Evolutionary conservation across 2,329 filamentous ascomycete genomes (phyloP), one percentile per base, ranked within the genome.

Genomic region (Aspergillus tamarii): DNA sequence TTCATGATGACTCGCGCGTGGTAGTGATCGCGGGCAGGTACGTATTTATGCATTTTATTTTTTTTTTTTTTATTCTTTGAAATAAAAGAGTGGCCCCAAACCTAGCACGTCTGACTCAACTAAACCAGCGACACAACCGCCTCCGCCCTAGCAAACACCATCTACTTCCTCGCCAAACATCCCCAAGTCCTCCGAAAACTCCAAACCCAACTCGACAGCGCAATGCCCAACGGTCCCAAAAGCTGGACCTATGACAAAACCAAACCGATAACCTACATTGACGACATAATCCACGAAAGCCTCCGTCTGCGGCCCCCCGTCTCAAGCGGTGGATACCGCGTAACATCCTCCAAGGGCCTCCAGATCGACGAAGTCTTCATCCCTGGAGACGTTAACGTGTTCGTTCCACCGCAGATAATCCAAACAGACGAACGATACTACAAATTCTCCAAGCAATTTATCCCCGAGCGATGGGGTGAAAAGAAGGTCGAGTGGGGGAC

Each of bases 261-360:
- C 67, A 96, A 94, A 82, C 84, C 83, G 68, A 94, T 96, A 91
- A 88, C 89, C 70, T 96, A 94, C 75, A 84, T 94, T 6, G 79
- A 79, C 54, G 76, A 88, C 71, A 79, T 89, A 62, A 84, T 94
- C 73, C 89, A 91, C 79, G 91, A 94, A 80, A 90, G 86, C 7
- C 70, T 77, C 61, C 70, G 78, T 1, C 65, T 82, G 2, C 74
- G 75, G n/a, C 77, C 79, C 0, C 67, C 77, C 0, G 23, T 78
- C 0, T 59, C 76, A 9, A 70, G 69, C 1, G 75, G 75, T 14
- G 67, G 63, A 11, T 67, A 67, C 10, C 76, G 79, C 10, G 69
- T 76, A 9, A 82, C 79, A 1, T 79, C 80, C 4, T 26, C 63
- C 1, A 54, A 67, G 21, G 67, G 67, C 10, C 14, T 71, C 2